Conservation (phyloP, 345 rosid genomes). For the Firmiana major region DNA sequence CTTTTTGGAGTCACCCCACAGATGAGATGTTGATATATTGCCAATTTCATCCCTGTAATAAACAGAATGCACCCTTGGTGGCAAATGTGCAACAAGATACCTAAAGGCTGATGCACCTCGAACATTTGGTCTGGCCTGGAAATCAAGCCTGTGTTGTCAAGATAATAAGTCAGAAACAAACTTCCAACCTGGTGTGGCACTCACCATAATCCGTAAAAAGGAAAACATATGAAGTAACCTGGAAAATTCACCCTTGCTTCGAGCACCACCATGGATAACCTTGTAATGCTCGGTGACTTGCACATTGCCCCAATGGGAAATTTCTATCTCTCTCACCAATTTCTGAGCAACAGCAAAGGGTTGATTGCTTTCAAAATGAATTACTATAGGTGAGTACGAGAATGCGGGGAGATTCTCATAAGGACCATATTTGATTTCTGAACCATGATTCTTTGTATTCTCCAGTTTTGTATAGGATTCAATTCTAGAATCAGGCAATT, state of each 20-base stretch:
- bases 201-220: not conserved
- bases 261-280: constrained; percentile 72
- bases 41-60: constrained; percentile 96
- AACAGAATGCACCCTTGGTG: constrained; percentile 90
- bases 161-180: constrained; percentile 11
- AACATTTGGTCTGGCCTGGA: constrained; percentile 65
- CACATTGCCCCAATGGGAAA: constrained; percentile 97
- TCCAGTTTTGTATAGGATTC: constrained; percentile 80
- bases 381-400: constrained; percentile 60
- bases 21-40: constrained; percentile 92
- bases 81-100: constrained; percentile 74
- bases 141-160: constrained; percentile 58
- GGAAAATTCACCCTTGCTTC: constrained; percentile 90
- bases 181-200: not conserved
- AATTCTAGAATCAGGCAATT: constrained; percentile 65
- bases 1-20: constrained; percentile 80
- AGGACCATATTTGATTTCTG: constrained; percentile 89
- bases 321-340: constrained; percentile 81
- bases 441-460: constrained; percentile 55
- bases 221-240: constrained; percentile 36
- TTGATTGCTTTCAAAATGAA: constrained; percentile 85
- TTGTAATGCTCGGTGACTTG: constrained; percentile 86
- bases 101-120: constrained; percentile 72
- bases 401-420: constrained; percentile 64
- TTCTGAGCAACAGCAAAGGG: constrained; percentile 79